Base-by-base conservation (phyloP, 73 alveolate species). In the Paramecium tetraurelia region DNA sequence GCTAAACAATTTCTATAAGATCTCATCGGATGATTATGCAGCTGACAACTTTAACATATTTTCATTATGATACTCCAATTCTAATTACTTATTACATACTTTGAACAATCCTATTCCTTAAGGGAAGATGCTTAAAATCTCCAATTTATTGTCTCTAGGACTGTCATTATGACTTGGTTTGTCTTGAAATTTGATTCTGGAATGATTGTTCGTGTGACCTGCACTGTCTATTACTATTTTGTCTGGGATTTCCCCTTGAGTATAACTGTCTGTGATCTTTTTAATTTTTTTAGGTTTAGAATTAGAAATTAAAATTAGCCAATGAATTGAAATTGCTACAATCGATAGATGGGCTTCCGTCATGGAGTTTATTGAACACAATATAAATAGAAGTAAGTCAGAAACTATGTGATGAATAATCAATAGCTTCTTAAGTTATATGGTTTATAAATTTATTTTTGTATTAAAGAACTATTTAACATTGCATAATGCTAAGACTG, bases 21-120 rank as follows among this genome's bases (percentile, higher is more conserved):
- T 27, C 11, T 18, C 29, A 31, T 80, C 46, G 43, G 70, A 18
- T 12, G 27, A 8, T 24, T 33, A 20, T 1, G 44, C 75, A 20
- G 29, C 2, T 8, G 57, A 80, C 9, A 80, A 35, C n/a, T 80
- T 80, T 3, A 31, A 46, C 76, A 80, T 80, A 48, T 80, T 80
- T 46, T 41, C 22, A 80, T 80, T 80, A 48, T 33, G 27, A 35
- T 44, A 80, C 20, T 80, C 90, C 21, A 80, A 41, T n/a, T 43
- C 43, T 24, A 80, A 7, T 22, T 46, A 10, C 5, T 80, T 40
- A 12, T 80, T 50, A 40, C 33, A 35, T 3, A 80, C 31, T 44
- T 40, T 43, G 18, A 41, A 44, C 9, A 80, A 48, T 22, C 53
- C 90, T 40, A 80, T 80, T 43, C 90, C 90, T 46, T 80, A 48